A percentile compares a stretch with the other conserved stretches of the same genome.
Evolutionary conservation across 805 yeast species (phyloP).

Genomic region (Spencermartinsiella europaea): DNA sequence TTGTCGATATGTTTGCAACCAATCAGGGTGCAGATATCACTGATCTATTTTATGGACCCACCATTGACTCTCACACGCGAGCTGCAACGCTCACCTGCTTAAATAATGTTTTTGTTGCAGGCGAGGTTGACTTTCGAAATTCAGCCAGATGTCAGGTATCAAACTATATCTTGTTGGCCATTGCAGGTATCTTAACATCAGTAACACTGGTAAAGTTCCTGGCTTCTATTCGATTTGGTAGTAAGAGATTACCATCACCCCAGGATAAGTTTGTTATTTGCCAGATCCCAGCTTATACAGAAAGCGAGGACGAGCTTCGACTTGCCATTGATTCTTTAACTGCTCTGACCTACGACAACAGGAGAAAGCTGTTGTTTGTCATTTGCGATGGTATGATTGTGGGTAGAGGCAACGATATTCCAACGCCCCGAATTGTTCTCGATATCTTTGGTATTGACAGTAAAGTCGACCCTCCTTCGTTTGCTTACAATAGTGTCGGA

Average conservation of each 20-base stretch:
- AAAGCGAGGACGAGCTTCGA: conserved; percentile 50
- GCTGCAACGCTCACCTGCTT: conserved; percentile 32
- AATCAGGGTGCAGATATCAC: conserved; percentile 36
- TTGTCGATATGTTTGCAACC: conserved; percentile 29
- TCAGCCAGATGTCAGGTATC: conserved; percentile 38
- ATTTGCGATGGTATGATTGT: conserved; percentile 58
- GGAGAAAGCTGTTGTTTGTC: conserved; percentile 50
- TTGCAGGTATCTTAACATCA: conserved; percentile 35
- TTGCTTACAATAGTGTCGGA: conserved; percentile 55
- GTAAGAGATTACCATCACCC: conserved; percentile 32
- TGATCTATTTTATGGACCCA: conserved; percentile 22
- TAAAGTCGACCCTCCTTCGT: conserved; percentile 45
- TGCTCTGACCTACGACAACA: conserved; percentile 50
- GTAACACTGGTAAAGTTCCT: conserved; percentile 37
- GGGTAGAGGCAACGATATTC: conserved; percentile 53
- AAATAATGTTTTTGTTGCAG: conserved; percentile 34
- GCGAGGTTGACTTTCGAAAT: conserved; percentile 34
- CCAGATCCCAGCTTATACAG: conserved; percentile 48
- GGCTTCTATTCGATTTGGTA: conserved; percentile 36
- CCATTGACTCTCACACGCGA: conserved; percentile 25
- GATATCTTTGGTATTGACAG: conserved; percentile 41
- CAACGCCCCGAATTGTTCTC: conserved; percentile 52
- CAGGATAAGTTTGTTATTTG: conserved; percentile 40
- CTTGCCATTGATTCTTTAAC: conserved; percentile 55
- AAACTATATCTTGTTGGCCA: conserved; percentile 34